phyloP scores from a whole-genome alignment of 441 rosid genomes.

The Gossypium trilobum region DNA sequence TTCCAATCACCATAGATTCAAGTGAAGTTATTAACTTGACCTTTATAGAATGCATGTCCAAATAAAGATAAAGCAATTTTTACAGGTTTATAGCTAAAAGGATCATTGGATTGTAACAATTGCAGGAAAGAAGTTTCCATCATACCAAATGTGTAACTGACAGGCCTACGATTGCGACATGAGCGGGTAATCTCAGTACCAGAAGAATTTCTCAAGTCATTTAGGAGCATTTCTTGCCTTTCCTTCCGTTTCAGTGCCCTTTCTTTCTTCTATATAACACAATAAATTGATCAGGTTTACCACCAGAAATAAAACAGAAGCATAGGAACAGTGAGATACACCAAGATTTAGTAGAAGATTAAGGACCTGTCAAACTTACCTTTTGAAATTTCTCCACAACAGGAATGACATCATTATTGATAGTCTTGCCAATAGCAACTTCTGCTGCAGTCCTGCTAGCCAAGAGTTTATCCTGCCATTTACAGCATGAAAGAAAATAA shows the following conservation, averaged over 20 bases:
- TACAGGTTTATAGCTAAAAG: background rate
- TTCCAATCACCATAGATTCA: background rate
- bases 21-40: background rate
- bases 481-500: slow-evolving; percentile 15
- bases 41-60: background rate
- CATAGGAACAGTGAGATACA: background rate
- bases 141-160: slow-evolving; percentile 70
- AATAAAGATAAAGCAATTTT: background rate
- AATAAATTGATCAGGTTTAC: background rate
- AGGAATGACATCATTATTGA: slow-evolving; percentile 48
- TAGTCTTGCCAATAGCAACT: slow-evolving; percentile 42
- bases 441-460: slow-evolving; percentile 43
- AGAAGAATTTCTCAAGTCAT: slow-evolving; percentile 25
- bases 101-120: background rate
- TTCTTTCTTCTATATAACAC: slow-evolving; percentile 47
- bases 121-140: slow-evolving; percentile 11
- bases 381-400: slow-evolving; percentile 48
- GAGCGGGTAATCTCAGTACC: slow-evolving; percentile 40
- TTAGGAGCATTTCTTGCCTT: slow-evolving; percentile 46
- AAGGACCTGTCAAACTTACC: slow-evolving; percentile 27
- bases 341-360: background rate
- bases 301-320: background rate
- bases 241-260: slow-evolving; percentile 45
- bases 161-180: slow-evolving; percentile 50
- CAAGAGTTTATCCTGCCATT: slow-evolving; percentile 52